Evolutionary conservation across 352 stramenopile species (phyloP), one percentile per base, ranked within the genome.

Genomic region (Phytopythium mirpurense): DNA sequence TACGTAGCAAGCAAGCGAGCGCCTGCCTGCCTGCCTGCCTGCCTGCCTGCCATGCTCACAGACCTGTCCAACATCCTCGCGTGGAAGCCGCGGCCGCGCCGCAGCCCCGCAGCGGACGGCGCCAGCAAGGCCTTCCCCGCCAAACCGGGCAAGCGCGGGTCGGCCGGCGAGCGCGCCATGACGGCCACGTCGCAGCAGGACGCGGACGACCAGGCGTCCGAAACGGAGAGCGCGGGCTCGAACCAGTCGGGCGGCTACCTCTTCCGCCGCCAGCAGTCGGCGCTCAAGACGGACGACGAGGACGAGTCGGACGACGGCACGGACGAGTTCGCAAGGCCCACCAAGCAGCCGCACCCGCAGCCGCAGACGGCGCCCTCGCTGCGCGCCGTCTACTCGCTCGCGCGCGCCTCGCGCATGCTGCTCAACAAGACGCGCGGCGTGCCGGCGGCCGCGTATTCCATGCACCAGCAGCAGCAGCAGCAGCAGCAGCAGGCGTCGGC

Each of bases 171-270:
- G 65, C 47, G 60, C 56, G 71, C 67, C 21, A 67, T 67, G 38
- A 84, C 68, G 9, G 55, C 70, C 34, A 80, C 64, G 36, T 83
- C 65, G 37, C 67, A 83, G 62, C 48, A 72, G 46, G 62, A 65
- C 43, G 63, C 56, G 27, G 57, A 79, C 67, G 68, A n/a, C n/a
- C n/a, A 82, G 31, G 41, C 68, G 54, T 80, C 64, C n/a, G 74
- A 86, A 63, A 85, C 74, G 29, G 78, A 86, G 63, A 77, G 78
- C 51, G 72, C 63, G 31, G 63, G 63, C 54, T 82, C 71, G 40
- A 61, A 53, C 19, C 60, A 67, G 51, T 64, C 60, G 42, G 59
- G 44, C 10, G 34, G 36, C 41, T 49, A 52, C 21, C 50, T 54
- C 12, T 62, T 62, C 31, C 34, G 65, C 46, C 60, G 51, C 2